Conservation (phyloP, 441 rosid genomes). For the Mallotus japonicus region DNA sequence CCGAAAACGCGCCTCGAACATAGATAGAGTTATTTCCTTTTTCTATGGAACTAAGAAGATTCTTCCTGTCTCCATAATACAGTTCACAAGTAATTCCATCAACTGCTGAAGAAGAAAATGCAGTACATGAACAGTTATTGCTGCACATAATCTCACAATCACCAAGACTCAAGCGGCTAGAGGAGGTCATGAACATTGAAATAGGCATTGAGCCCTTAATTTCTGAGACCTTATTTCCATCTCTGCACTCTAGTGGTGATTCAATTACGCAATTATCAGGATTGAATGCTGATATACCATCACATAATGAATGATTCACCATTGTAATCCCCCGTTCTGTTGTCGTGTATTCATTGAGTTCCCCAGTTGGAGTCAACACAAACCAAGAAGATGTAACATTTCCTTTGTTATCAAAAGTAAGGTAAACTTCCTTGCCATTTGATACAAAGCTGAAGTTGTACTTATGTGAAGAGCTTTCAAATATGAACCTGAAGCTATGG, state of each 20-base stretch:
- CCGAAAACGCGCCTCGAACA: too few species aligned
- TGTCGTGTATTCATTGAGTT: not conserved
- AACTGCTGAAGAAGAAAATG: not conserved
- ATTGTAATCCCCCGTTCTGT: not conserved
- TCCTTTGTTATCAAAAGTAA: not conserved
- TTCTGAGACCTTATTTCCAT: not conserved
- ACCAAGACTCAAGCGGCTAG: not conserved
- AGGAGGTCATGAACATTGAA: not conserved
- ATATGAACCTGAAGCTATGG: not conserved
- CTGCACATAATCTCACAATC: conserved; percentile 13
- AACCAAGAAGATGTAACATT: not conserved
- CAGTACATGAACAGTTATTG: conserved; percentile 5
- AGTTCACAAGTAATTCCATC: not conserved
- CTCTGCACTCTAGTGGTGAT: not conserved
- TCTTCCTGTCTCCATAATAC: not conserved
- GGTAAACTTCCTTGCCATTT: not conserved
- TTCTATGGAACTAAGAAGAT: not conserved
- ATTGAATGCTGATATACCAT: not conserved
- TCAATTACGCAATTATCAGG: not conserved
- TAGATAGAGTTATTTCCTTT: conserved; percentile 8
- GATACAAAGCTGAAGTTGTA: conserved; percentile 11
- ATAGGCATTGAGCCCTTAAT: not conserved
- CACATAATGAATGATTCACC: not conserved
- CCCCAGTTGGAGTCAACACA: not conserved
- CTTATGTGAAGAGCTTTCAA: not conserved